Evolutionary conservation across 345 rosid genomes (phyloP).

Genomic region (Dipteronia sinensis): DNA sequence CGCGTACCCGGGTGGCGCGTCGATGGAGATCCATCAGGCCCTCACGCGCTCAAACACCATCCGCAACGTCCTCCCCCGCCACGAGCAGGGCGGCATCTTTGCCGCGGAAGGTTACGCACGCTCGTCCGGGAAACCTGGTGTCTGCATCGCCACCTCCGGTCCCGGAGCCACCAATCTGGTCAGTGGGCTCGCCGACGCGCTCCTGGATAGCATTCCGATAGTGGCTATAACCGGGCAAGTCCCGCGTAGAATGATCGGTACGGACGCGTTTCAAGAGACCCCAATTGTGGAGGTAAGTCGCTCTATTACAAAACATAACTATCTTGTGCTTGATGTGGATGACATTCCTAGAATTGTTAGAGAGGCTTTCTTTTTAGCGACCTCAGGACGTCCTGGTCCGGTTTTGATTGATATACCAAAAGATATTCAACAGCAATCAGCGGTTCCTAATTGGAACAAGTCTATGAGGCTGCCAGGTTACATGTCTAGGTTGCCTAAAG

Average conservation of each 20-base stretch:
- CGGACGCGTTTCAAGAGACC: slow-evolving; percentile 92
- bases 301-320: slow-evolving; percentile 91
- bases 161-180: slow-evolving; percentile 93
- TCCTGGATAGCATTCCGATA: slow-evolving; percentile 89
- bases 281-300: slow-evolving; percentile 93
- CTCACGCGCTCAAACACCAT: slow-evolving; percentile 78
- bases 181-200: slow-evolving; percentile 85
- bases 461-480: slow-evolving; percentile 69
- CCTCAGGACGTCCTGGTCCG: slow-evolving; percentile 91
- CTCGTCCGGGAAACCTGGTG: slow-evolving; percentile 80
- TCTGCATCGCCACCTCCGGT: slow-evolving; percentile 95
- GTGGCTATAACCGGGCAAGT: slow-evolving; percentile 94
- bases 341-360: slow-evolving; percentile 82
- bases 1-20: slow-evolving; percentile 96
- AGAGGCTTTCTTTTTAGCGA: slow-evolving; percentile 86
- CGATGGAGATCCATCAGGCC: slow-evolving; percentile 99
- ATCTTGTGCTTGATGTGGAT: slow-evolving; percentile 80
- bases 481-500: slow-evolving; percentile 73
- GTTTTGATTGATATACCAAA: slow-evolving; percentile 91
- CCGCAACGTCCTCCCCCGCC: slow-evolving; percentile 90
- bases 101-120: slow-evolving; percentile 97
- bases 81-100: slow-evolving; percentile 94
- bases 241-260: slow-evolving; percentile 91
- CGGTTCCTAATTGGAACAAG: slow-evolving; percentile 76
- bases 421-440: slow-evolving; percentile 90